Evolutionary conservation across 768 basidiomycete species (phyloP).

Genomic region (Leccinellum rugosiceps): DNA sequence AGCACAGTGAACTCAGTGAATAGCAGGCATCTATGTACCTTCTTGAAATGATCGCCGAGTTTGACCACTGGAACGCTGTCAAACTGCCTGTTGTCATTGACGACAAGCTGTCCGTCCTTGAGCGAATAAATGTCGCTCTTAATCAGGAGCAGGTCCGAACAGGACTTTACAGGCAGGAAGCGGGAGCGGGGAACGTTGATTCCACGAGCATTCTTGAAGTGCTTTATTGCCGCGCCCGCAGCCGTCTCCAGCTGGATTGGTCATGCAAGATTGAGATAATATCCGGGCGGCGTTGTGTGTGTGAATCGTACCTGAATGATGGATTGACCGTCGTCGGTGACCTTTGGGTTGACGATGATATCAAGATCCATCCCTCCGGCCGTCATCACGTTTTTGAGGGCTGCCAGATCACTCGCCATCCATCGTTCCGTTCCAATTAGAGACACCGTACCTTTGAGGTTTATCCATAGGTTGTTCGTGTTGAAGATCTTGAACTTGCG

Average conservation of each 20-base stretch:
- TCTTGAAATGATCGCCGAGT: conserved; percentile 96
- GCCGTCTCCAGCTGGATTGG: conserved; percentile 72
- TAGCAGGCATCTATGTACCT: conserved; percentile 42
- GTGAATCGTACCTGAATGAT: conserved; percentile 63
- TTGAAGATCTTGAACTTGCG: conserved; percentile 95
- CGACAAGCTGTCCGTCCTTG: conserved; percentile 81
- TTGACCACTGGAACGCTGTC: conserved; percentile 93
- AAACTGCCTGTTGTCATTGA: conserved; percentile 82
- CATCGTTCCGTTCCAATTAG: neutral
- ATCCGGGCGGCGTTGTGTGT: conserved; percentile 1
- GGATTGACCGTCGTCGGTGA: conserved; percentile 78
- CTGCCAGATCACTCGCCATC: conserved; percentile 34
- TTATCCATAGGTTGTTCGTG: conserved; percentile 81
- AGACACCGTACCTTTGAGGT: conserved; percentile 57
- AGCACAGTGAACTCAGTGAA: neutral
- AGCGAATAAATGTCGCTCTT: conserved; percentile 93
- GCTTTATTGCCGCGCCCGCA: conserved; percentile 91
- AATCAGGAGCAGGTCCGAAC: conserved; percentile 85
- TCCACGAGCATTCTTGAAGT: conserved; percentile 88
- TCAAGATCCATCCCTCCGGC: conserved; percentile 85
- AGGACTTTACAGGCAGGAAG: conserved; percentile 89
- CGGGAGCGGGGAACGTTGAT: conserved; percentile 94
- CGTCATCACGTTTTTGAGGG: conserved; percentile 89
- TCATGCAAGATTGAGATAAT: conserved; percentile 1
- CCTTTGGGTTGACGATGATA: conserved; percentile 92